A percentile compares a stretch with the other conserved stretches of the same genome.
phyloP scores from a whole-genome alignment of 2,329 filamentous ascomycete species.

The Pyrenochaeta sp. region DNA sequence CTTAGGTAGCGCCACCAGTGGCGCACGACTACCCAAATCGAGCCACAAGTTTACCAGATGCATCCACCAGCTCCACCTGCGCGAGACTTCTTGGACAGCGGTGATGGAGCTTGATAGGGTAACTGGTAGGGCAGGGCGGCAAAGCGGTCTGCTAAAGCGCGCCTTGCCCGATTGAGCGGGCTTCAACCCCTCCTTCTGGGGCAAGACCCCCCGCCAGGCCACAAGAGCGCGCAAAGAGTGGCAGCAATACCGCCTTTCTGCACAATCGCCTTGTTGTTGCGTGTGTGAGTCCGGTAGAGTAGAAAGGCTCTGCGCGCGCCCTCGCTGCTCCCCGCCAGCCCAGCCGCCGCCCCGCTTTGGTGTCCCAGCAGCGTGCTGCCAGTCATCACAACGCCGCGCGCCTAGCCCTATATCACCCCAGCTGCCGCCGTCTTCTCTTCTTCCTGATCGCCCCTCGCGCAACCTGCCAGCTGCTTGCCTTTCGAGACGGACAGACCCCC shows the following conservation, averaged over 20 bases:
- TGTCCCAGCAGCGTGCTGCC: conserved; percentile 16
- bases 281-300: conserved; percentile 15
- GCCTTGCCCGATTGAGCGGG: conserved; percentile 12
- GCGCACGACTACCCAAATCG: conserved; percentile 5
- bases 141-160: conserved; percentile 24
- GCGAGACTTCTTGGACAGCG: too few species aligned
- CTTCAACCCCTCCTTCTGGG: conserved; percentile 18
- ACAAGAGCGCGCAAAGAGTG: conserved; percentile 21
- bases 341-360: conserved; percentile 28
- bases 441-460: conserved; percentile 13
- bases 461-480: conserved; percentile 4
- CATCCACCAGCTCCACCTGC: not conserved
- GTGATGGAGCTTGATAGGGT: conserved; percentile 6
- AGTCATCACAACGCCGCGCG: conserved; percentile 40
- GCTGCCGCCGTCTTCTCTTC: conserved; percentile 24
- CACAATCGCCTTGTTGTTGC: conserved; percentile 22
- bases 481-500: not conserved
- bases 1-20: conserved; percentile 5
- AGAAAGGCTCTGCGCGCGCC: conserved; percentile 22
- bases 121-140: conserved; percentile 6
- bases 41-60: conserved; percentile 1
- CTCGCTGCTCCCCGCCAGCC: conserved; percentile 16
- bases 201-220: conserved; percentile 19
- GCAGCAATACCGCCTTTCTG: conserved; percentile 29
- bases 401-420: conserved; percentile 34